Conservation (phyloP, 345 rosid species). For the Anacardium occidentale region DNA sequence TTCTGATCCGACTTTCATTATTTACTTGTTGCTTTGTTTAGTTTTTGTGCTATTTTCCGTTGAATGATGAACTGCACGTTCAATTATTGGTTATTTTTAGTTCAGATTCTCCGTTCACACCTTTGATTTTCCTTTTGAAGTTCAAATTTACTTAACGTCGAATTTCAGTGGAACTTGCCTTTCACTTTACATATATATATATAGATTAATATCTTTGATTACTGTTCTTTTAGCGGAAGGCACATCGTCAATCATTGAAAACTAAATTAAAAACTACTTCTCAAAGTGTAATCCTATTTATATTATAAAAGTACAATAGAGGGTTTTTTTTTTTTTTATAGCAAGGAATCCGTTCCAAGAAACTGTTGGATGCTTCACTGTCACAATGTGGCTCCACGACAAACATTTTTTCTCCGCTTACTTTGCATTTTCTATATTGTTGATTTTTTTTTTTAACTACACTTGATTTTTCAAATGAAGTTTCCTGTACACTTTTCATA, state of each 20-base stretch:
- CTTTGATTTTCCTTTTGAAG: neutral
- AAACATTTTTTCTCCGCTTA: neutral
- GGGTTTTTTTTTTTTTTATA: neutral
- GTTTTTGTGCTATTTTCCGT: neutral
- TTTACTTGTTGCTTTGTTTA: neutral
- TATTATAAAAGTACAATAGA: neutral
- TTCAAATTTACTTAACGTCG: neutral
- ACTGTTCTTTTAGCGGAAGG: conserved; percentile 19
- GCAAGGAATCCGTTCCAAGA: too few relatives aligned
- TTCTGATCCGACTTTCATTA: neutral
- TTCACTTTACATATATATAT: neutral
- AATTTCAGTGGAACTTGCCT: neutral
- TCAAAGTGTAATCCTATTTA: neutral
- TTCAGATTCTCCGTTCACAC: neutral
- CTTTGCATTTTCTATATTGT: neutral
- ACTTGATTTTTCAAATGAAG: neutral
- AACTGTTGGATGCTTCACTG: neutral
- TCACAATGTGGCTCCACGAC: neutral
- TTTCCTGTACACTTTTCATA: neutral
- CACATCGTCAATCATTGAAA: conserved; percentile 10
- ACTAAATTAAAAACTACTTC: neutral
- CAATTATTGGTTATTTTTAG: conserved; percentile 1
- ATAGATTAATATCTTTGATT: too few relatives aligned
- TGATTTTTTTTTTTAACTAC: neutral
- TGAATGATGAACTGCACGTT: neutral